A percentile compares a stretch with the other conserved stretches of the same genome.
phyloP scores from a whole-genome alignment of 306 rosid genomes.

The Ochetophila trinervis region DNA sequence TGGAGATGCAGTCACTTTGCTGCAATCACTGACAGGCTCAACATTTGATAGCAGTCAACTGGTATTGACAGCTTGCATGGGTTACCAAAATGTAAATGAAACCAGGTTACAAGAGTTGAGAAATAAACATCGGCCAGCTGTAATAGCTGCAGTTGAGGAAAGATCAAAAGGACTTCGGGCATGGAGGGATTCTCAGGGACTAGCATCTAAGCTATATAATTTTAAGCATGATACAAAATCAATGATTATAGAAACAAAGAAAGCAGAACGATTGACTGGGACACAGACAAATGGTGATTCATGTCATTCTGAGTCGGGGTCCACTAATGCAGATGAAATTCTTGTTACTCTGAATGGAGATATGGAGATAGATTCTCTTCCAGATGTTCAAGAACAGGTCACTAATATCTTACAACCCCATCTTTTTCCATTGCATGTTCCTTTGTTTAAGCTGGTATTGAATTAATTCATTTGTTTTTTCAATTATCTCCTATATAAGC shows the following conservation, averaged over 20 bases:
- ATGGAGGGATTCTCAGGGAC: conserved; percentile 83
- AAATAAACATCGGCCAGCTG: conserved; percentile 83
- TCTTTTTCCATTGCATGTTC: neutral
- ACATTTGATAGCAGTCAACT: conserved; percentile 99
- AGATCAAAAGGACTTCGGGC: conserved; percentile 83
- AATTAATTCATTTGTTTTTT: conserved; percentile 20
- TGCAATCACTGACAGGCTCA: conserved; percentile 96
- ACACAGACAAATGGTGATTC: conserved; percentile 48
- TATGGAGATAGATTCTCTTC: conserved; percentile 70
- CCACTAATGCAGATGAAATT: conserved; percentile 80
- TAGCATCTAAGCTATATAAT: conserved; percentile 83
- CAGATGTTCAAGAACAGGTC: conserved; percentile 94
- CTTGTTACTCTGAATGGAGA: conserved; percentile 75
- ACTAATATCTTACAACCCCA: conserved; percentile 12
- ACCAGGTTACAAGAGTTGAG: conserved; percentile 76
- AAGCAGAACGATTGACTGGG: conserved; percentile 35
- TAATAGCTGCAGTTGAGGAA: conserved; percentile 75
- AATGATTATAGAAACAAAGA: conserved; percentile 43
- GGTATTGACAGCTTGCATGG: conserved; percentile 98
- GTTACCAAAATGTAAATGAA: conserved; percentile 86
- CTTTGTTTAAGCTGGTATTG: conserved; percentile 18
- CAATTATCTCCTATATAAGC: neutral
- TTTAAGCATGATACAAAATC: conserved; percentile 69
- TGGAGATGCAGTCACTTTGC: conserved; percentile 98
- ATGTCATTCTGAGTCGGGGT: conserved; percentile 76